phyloP scores from a whole-genome alignment of 1,284 basidiomycete genomes.

The Microbotryum violaceum region DNA sequence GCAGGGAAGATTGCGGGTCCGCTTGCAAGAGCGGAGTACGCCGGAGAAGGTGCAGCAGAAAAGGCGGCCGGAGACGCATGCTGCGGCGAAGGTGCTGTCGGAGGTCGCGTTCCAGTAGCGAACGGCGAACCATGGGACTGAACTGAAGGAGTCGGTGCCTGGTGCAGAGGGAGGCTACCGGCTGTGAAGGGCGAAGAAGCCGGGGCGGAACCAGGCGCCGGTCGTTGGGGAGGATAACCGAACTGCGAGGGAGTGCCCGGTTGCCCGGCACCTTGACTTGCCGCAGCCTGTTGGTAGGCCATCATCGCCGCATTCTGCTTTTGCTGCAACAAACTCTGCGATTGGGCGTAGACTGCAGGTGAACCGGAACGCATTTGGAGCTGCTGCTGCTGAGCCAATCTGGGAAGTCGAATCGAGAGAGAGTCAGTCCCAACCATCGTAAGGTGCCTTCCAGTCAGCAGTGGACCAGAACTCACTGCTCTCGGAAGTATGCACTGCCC shows the following conservation, averaged over 20 bases:
- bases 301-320: conserved; percentile 1
- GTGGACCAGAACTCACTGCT: conserved; percentile 13
- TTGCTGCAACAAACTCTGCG: background rate
- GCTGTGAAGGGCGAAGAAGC: background rate
- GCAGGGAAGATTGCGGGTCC: background rate
- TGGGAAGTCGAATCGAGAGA: background rate
- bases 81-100: background rate
- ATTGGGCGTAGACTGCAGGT: conserved; percentile 3
- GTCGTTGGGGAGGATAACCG: background rate
- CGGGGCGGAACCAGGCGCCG: background rate
- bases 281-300: background rate
- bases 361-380: conserved; percentile 8
- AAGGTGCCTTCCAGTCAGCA: background rate
- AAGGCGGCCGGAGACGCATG: conserved; percentile 9
- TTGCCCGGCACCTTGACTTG: too few relatives aligned
- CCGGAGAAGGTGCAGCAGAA: conserved; percentile 10
- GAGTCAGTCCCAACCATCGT: background rate
- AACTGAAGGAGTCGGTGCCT: background rate
- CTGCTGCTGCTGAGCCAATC: conserved; percentile 19
- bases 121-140: background rate
- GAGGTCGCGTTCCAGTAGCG: background rate
- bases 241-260: background rate
- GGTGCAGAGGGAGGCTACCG: background rate
- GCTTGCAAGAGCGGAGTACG: conserved; percentile 1
- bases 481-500: conserved; percentile 16